These are phyloP conservation scores for Citrus reticulata DNA, from an alignment of 345 rosid genomes.

Conservation along the genomic window DNA sequence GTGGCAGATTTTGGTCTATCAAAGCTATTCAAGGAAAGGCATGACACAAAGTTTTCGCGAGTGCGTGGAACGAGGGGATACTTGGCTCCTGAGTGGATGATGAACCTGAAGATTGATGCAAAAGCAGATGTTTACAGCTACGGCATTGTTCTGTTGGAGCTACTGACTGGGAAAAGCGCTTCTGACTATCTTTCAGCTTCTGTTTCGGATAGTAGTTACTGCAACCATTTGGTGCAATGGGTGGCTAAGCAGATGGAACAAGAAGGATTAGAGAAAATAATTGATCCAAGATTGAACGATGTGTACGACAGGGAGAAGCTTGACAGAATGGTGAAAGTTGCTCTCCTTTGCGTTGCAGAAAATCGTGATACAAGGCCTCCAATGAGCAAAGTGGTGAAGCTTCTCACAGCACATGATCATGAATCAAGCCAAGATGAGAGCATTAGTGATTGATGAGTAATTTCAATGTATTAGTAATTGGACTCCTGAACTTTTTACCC, in stretches of 20 bases:
- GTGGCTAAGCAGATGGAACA: background rate
- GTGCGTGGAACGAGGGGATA: conserved; percentile 21
- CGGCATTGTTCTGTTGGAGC: conserved; percentile 31
- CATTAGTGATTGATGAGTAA: background rate
- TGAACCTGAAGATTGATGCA: conserved; percentile 21
- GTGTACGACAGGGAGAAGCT: conserved; percentile 1
- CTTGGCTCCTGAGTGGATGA: conserved; percentile 25
- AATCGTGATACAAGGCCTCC: conserved; percentile 15
- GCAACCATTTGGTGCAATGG: conserved; percentile 9
- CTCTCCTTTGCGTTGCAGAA: conserved; percentile 10
- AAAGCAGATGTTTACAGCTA: conserved; percentile 40
- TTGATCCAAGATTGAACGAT: conserved; percentile 11
- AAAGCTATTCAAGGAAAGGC: conserved; percentile 11
- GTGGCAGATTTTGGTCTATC: conserved; percentile 25
- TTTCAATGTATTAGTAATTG: no score
- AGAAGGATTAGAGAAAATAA: background rate
- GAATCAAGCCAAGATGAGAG: conserved; percentile 1
- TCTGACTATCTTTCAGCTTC: background rate
- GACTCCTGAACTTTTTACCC: no score
- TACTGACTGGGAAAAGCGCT: conserved; percentile 22
- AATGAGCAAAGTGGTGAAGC: conserved; percentile 22
- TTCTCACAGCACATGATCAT: background rate
- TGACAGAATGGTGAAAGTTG: conserved; percentile 15
- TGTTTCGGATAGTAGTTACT: background rate
- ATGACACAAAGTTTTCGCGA: conserved; percentile 1